These are phyloP conservation scores for Fusarium sp. DNA, from an alignment of 2,329 filamentous ascomycete genomes.

Conservation along the genomic window DNA sequence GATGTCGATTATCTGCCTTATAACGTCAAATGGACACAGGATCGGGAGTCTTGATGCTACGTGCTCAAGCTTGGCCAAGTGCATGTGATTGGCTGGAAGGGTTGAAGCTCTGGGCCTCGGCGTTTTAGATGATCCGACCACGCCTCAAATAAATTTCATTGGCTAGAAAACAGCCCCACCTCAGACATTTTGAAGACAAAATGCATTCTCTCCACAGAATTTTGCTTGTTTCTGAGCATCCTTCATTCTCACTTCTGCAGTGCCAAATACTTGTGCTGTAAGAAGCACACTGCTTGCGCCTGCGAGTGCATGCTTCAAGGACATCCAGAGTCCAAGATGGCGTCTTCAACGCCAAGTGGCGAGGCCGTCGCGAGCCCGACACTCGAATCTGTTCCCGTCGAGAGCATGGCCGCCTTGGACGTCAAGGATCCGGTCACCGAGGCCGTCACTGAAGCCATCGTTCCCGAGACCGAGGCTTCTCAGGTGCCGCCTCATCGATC, in stretches of 20 bases:
- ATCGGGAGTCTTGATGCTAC: constrained; percentile 29
- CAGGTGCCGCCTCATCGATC: constrained; percentile 70
- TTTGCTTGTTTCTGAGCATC: constrained; percentile 37
- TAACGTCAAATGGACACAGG: constrained; percentile 36
- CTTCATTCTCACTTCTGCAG: constrained; percentile 35
- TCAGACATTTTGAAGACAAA: constrained; percentile 39
- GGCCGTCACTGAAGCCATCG: constrained; percentile 25
- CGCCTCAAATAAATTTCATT: not conserved
- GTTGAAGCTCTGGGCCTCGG: constrained; percentile 10
- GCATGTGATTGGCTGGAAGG: constrained; percentile 36
- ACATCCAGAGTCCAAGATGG: constrained; percentile 34
- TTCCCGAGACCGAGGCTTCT: constrained; percentile 26
- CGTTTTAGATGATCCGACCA: constrained; percentile 8
- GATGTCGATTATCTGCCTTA: constrained; percentile 21
- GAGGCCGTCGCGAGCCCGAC: constrained; percentile 33
- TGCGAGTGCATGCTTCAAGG: constrained; percentile 44
- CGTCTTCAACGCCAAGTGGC: constrained; percentile 42
- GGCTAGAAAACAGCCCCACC: constrained; percentile 8
- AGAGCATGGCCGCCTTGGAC: constrained; percentile 44
- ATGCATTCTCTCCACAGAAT: constrained; percentile 31
- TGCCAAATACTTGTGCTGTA: constrained; percentile 28
- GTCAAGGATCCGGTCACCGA: constrained; percentile 43
- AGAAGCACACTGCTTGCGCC: constrained; percentile 35
- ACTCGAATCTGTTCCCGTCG: constrained; percentile 34
- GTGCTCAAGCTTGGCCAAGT: constrained; percentile 4